Evolutionary conservation across 148 eudicot genomes (phyloP).

Genomic region (Oxyria digyna): DNA sequence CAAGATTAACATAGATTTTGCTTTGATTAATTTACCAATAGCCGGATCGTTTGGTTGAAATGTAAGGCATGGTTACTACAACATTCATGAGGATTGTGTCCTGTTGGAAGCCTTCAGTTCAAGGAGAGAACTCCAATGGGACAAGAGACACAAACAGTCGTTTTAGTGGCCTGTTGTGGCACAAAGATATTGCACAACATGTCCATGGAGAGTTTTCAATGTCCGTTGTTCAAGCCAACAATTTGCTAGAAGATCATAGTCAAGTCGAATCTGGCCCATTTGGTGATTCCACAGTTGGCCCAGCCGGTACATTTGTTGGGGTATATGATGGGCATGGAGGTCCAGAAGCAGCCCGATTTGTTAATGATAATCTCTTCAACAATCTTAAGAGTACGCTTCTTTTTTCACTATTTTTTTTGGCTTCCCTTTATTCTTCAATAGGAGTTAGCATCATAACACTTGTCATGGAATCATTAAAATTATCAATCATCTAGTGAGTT

Average conservation of each 20-base stretch:
- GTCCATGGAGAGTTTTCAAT: constrained; percentile 75
- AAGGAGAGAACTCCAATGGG: constrained; percentile 23
- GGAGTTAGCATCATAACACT: neutral
- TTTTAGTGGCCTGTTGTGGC: constrained; percentile 55
- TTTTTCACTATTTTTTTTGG: constrained; percentile 12
- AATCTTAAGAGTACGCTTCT: constrained; percentile 26
- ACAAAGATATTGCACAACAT: constrained; percentile 60
- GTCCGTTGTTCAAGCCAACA: constrained; percentile 80
- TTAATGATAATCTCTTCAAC: constrained; percentile 37
- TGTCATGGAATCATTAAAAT: neutral
- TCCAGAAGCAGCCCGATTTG: constrained; percentile 57
- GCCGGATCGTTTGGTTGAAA: constrained; percentile 32
- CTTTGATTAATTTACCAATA: constrained; percentile 16
- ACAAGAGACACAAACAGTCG: constrained; percentile 27
- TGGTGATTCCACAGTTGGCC: constrained; percentile 37
- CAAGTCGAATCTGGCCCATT: constrained; percentile 68
- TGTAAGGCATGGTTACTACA: constrained; percentile 47
- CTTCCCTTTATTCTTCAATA: constrained; percentile 9
- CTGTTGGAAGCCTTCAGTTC: constrained; percentile 49
- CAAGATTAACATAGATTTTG: constrained; percentile 9
- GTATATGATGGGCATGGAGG: constrained; percentile 88
- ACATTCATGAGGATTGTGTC: constrained; percentile 34
- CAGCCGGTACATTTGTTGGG: constrained; percentile 72
- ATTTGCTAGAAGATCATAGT: constrained; percentile 57
- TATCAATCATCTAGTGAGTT: neutral